Evolutionary conservation across 257 asterid species (phyloP).

Genomic region (Verbena officinalis): DNA sequence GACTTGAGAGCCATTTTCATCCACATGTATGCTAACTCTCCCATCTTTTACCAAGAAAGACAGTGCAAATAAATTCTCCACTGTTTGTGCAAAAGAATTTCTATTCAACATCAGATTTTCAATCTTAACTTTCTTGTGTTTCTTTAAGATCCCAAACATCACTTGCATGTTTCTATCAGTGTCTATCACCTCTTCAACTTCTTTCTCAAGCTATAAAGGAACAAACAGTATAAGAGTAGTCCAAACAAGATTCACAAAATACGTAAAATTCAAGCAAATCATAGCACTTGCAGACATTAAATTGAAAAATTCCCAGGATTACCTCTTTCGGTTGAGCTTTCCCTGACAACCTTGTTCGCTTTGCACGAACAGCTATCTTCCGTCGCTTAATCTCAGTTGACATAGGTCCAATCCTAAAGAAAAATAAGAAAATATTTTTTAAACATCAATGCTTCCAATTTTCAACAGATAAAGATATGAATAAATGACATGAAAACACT

Average conservation of each 20-base stretch:
- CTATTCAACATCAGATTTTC: constrained; percentile 51
- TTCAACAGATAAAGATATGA: neutral
- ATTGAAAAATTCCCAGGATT: neutral
- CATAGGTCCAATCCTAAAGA: constrained; percentile 56
- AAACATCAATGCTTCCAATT: neutral
- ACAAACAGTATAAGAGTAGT: neutral
- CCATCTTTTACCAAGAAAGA: constrained; percentile 71
- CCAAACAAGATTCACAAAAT: neutral
- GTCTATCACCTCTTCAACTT: constrained; percentile 32
- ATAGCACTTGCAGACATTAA: too few relatives aligned
- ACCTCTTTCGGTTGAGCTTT: constrained; percentile 46
- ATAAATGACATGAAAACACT: constrained; percentile 21
- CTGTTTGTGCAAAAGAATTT: constrained; percentile 55
- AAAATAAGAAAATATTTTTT: neutral
- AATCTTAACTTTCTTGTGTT: constrained; percentile 36
- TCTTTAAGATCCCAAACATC: constrained; percentile 49
- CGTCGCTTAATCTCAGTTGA: constrained; percentile 36
- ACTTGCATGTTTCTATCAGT: constrained; percentile 41
- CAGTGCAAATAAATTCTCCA: constrained; percentile 61
- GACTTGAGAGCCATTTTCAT: constrained; percentile 48
- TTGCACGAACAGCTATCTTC: constrained; percentile 20
- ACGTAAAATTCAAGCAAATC: neutral
- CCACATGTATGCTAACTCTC: constrained; percentile 40
- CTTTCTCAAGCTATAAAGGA: constrained; percentile 36
- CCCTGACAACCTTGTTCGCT: constrained; percentile 13